Percentiles rank a stretch among this genome's conserved stretches.
Conservation (phyloP, 1,284 basidiomycete species). For the Waitea zeae region DNA sequence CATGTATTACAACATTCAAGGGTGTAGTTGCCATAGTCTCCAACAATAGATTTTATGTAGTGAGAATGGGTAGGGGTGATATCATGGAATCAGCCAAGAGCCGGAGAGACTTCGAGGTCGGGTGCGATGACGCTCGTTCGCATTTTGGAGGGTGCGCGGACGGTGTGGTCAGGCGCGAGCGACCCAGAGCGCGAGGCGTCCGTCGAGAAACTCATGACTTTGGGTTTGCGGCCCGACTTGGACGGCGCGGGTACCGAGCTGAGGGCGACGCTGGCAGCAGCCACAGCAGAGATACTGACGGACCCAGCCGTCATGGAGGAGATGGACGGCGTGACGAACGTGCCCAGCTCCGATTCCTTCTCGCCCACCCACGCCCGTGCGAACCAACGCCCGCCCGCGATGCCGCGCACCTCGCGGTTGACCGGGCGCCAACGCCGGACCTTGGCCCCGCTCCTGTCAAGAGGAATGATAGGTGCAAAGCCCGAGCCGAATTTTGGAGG, state of each 20-base stretch:
- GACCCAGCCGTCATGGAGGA: not conserved
- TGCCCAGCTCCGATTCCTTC: constrained; percentile 36
- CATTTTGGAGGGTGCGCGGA: constrained; percentile 2
- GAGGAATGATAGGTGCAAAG: constrained; percentile 41
- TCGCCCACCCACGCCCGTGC: constrained; percentile 60
- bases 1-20: no score
- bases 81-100: no score
- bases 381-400: constrained; percentile 68
- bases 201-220: constrained; percentile 6
- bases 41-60: no score
- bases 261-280: constrained; percentile 8
- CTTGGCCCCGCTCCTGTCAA: constrained; percentile 42
- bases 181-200: constrained; percentile 11
- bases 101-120: no score
- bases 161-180: constrained; percentile 7
- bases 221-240: constrained; percentile 3
- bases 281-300: constrained; percentile 4
- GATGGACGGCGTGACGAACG: not conserved
- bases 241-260: constrained; percentile 3
- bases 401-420: constrained; percentile 57
- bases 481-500: constrained; percentile 56
- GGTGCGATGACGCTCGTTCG: constrained; percentile 1
- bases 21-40: no score
- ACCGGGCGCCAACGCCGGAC: constrained; percentile 55
- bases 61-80: no score